Evolutionary conservation across 371 early-diverging fungal species (phyloP), one percentile per base, ranked within the genome.

Genomic region (Mucor indicus): DNA sequence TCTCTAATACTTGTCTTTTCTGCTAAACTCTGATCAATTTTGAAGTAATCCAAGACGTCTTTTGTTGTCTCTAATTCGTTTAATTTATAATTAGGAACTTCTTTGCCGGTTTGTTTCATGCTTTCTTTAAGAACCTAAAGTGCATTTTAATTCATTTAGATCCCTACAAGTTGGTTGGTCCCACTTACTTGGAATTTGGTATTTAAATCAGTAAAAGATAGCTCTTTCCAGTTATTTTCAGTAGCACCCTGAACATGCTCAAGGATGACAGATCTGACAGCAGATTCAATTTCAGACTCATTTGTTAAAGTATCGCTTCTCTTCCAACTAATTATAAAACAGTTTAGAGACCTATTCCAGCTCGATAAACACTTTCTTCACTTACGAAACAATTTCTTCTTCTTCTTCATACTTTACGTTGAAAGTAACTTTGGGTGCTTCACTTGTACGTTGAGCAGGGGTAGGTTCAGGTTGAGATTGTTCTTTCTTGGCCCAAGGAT

Each of bases 401-500:
- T 50, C 56, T 7, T 64, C 67, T 35, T 63, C 48, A 33, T 61
- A 71, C 25, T 64, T 53, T 3, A 71, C 67, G 11, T 64, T 55
- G 30, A 71, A 71, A 15, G 61, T 61, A 20, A 58, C 57, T 24
- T 29, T 19, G 4, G 39, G 29, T 23, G 32, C 50, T 19, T 44
- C 42, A 24, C 16, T 38, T 15, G 60, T 54, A 37, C 35, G 44
- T 50, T 60, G 43, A 23, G 55, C 57, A 55, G 64, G 53, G 42
- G 62, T 57, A 15, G 48, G 42, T 32, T 32, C 29, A 4, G 43
- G 16, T 44, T 51, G 35, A 8, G 51, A 43, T 38, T 52, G 35
- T 36, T 43, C 13, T 44, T 67, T 65, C 36, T 65, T 69, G 16
- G 75, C 75, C 69, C 72, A 75, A 20, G 75, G 75, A 43, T 75